A percentile compares a stretch with the other conserved stretches of the same genome.
Conservation (phyloP, 768 basidiomycete species). For the Phylloporus arenicola region DNA sequence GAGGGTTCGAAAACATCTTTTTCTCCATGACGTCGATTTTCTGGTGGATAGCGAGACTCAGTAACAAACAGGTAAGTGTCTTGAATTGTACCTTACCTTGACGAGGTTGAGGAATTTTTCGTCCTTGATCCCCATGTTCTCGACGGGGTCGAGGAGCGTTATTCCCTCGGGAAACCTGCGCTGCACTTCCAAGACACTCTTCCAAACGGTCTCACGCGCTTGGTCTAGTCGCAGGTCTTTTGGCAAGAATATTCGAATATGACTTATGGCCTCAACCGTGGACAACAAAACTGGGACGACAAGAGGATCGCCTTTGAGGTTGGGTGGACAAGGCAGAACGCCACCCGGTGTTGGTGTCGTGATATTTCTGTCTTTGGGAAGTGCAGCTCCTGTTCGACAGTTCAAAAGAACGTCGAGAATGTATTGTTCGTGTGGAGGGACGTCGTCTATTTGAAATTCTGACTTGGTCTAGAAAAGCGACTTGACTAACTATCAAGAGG, state of each 20-base stretch:
- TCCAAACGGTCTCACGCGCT: constrained; percentile 81
- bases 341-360: constrained; percentile 58
- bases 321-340: constrained; percentile 67
- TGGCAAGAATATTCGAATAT: constrained; percentile 80
- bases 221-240: constrained; percentile 80
- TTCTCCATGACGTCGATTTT: constrained; percentile 91
- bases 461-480: constrained; percentile 48
- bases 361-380: constrained; percentile 55
- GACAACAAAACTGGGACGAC: constrained; percentile 86
- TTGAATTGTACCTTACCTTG: constrained; percentile 46
- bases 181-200: constrained; percentile 88
- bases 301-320: constrained; percentile 73
- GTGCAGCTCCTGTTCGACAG: constrained; percentile 56
- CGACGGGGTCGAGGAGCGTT: constrained; percentile 80
- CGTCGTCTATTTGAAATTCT: constrained; percentile 58
- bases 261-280: constrained; percentile 81
- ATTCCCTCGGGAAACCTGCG: constrained; percentile 86
- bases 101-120: constrained; percentile 86
- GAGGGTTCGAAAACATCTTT: constrained; percentile 71
- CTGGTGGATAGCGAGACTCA: constrained; percentile 34
- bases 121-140: constrained; percentile 95
- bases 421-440: constrained; percentile 85
- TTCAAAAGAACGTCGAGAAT: constrained; percentile 89
- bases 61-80: background rate
- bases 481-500: background rate